Percentiles rank a stretch among this genome's conserved stretches.
These are phyloP conservation scores for Cubamyces sp. DNA, from an alignment of 768 basidiomycete genomes.

Conservation along the genomic window DNA sequence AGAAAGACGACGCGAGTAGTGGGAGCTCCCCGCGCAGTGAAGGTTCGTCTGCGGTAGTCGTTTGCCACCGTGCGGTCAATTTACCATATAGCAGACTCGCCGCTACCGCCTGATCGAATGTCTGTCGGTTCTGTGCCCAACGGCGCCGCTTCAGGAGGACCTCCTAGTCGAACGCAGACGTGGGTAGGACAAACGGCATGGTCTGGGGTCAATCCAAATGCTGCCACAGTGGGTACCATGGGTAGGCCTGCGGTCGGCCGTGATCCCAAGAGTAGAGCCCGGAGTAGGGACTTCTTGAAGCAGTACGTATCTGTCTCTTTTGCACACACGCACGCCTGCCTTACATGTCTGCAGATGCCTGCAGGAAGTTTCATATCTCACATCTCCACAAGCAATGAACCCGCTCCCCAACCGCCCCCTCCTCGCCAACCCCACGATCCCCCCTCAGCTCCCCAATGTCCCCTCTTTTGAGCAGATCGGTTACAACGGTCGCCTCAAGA, in stretches of 20 bases:
- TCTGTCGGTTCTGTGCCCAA: slow-evolving; percentile 51
- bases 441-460: slow-evolving; percentile 69
- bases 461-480: slow-evolving; percentile 74
- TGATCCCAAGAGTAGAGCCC: slow-evolving; percentile 94
- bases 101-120: slow-evolving; percentile 67
- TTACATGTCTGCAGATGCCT: slow-evolving; percentile 64
- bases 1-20: slow-evolving; percentile 78
- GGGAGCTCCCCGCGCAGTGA: slow-evolving; percentile 86
- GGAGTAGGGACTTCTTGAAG: slow-evolving; percentile 96
- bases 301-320: slow-evolving; percentile 59
- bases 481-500: slow-evolving; percentile 81
- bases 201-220: slow-evolving; percentile 47
- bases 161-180: slow-evolving; percentile 56
- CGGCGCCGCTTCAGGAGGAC: slow-evolving; percentile 51
- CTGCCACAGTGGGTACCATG: slow-evolving; percentile 48
- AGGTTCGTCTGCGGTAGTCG: slow-evolving; percentile 47
- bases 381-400: slow-evolving; percentile 96
- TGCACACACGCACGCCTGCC: slow-evolving; percentile 7
- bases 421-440: slow-evolving; percentile 63
- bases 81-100: slow-evolving; percentile 57
- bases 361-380: slow-evolving; percentile 97
- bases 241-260: slow-evolving; percentile 80
- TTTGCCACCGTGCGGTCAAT: slow-evolving; percentile 19
- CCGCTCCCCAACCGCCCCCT: slow-evolving; percentile 89
- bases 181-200: slow-evolving; percentile 53